phyloP scores from a whole-genome alignment of 192 early-diverging fungal genomes.

The Chytriomyces hyalinus region DNA sequence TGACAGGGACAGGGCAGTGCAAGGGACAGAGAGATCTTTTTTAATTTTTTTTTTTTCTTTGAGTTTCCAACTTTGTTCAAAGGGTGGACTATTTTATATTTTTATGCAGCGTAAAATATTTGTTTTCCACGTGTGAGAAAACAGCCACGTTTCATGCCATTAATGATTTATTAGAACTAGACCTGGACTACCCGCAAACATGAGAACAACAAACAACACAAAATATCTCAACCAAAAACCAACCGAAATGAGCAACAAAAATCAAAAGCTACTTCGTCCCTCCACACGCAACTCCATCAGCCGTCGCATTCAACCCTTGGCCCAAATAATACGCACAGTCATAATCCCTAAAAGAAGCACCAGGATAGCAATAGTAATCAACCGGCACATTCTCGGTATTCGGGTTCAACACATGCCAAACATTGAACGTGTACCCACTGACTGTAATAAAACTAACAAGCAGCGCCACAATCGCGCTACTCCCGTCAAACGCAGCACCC shows the following conservation, averaged over 20 bases:
- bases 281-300: neutral
- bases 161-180: too few relatives aligned
- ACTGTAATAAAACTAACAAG: slow-evolving; percentile 1
- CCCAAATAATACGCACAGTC: slow-evolving; percentile 22
- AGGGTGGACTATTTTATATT: too few relatives aligned
- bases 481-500: slow-evolving; percentile 61
- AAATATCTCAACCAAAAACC: too few relatives aligned
- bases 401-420: slow-evolving; percentile 9
- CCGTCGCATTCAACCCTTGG: neutral
- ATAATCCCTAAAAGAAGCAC: slow-evolving; percentile 6
- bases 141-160: too few relatives aligned
- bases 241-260: neutral
- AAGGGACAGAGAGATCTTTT: too few relatives aligned
- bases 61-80: too few relatives aligned
- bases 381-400: slow-evolving; percentile 13
- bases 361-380: slow-evolving; percentile 20
- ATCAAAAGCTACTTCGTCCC: neutral
- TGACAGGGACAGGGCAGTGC: neutral
- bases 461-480: slow-evolving; percentile 19
- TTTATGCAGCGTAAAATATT: too few relatives aligned
- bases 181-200: too few relatives aligned
- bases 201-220: too few relatives aligned
- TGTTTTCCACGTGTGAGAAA: too few relatives aligned
- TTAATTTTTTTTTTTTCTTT: too few relatives aligned
- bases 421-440: neutral